Evolutionary conservation across 1,139 yeast species (phyloP), one percentile per base, ranked within the genome.

Genomic region (Scheffersomyces lignicola): DNA sequence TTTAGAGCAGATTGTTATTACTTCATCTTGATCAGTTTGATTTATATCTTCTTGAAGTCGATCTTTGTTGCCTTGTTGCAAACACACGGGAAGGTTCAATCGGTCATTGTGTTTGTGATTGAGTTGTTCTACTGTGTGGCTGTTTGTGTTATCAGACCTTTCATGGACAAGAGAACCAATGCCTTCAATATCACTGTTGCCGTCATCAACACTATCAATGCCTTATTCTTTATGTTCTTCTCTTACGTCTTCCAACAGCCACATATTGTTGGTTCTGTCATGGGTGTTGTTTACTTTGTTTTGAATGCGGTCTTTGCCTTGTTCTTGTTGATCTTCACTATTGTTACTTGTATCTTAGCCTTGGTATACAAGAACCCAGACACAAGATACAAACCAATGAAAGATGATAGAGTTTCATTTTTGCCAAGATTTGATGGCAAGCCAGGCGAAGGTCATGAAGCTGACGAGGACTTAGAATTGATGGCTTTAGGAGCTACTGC

Each of bases 341-440:
- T 90, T 47, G 79, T 89, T 31, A 87, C 96, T 4, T 89, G 97
- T 65, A 71, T 83, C 8, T 71, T 88, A 58, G 96, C 97, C 0
- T 62, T 90, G 48, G 52, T 90, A 23, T 83, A 87, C 60, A 88
- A 84, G 69, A 89, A 92, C 59, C 98, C 98, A 38, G 98, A 92
- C 62, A 81, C 94, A 11, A 76, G 96, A 49, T 92, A 92, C 66
- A 94, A 89, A 69, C 97, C 97, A 48, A 87, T 92, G 88, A 84
- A 85, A 51, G 98, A 92, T 58, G 98, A 92, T 56, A 80, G 98
- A 60, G 94, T 87, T 37, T 86, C 96, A 15, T 92, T 92, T 61
- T 76, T 80, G 49, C 81, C 80, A 21, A 72, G 80, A 45, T 64
- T 69, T 45, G 83, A 81, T 44, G 79, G 82, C 46, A 69, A 60